Base-by-base conservation (phyloP, 148 eudicot genomes). In the Chenopodium formosanum region DNA sequence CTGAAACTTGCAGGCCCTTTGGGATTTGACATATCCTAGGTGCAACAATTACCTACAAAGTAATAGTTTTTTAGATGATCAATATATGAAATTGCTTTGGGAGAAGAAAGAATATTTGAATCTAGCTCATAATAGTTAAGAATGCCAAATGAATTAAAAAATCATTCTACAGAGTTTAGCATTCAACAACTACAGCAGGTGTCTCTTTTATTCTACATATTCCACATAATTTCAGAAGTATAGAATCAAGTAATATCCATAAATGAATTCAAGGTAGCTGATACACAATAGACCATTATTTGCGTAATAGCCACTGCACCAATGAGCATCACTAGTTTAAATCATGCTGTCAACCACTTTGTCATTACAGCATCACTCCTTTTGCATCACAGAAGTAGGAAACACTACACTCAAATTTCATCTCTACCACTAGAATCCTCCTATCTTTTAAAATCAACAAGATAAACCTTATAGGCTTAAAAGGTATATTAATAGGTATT, bases 1-100 rank as follows among this genome's bases (percentile, higher is more conserved):
- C 90, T 87, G 12, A 81, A 19, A 76, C 83, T 94, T 70, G 97
- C 84, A 71, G 96, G 88, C 27, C 92, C 94, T 87, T 95, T 94
- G 76, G 92, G 80, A 84, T 87, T 91, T 73, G 89, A 92, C 98
- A 94, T 96, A 70, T 78, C 83, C 73, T 67, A 77, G 31, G 68
- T 69, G 71, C 47, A 60, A 75, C 31, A 63, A 73, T 1, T 34
- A 67, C 81, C 87, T 85, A 79, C 47, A 77, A 9, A 85, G 8
- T n/a, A n/a, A 66, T 27, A 62, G 9, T 9, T 1, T 20, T 7
- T 22, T 32, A 29, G 6, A 65, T 48, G 74, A 29, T 47, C 31
- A 27, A 46, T 74, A 40, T 56, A 74, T 44, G 17, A 50, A 16
- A 37, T 34, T 13, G 4, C 37, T 71, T 53, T 65, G 9, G 60